Percentiles rank a stretch among this genome's conserved stretches.
These are phyloP conservation scores for Iris pallida DNA, from an alignment of 116 monocot genomes.

Conservation along the genomic window DNA sequence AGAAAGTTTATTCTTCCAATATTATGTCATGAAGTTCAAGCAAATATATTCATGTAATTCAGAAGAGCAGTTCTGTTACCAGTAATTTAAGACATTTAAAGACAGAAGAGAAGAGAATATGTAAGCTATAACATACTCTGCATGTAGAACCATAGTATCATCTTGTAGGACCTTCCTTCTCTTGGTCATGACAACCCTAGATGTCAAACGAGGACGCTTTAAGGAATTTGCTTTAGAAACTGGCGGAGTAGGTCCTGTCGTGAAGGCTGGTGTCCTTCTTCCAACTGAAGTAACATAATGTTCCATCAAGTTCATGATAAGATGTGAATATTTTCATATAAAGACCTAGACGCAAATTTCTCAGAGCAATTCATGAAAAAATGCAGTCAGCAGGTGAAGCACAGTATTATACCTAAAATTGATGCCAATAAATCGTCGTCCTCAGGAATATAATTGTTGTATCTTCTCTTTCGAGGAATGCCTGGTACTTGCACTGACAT, in stretches of 20 bases:
- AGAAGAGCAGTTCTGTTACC: too few species aligned
- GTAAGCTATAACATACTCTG: constrained; percentile 62
- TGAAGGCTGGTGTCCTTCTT: constrained; percentile 48
- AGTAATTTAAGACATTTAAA: neutral
- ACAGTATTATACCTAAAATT: constrained; percentile 64
- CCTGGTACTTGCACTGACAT: constrained; percentile 46
- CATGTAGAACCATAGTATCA: constrained; percentile 94
- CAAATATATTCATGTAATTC: too few species aligned
- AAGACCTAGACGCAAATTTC: neutral
- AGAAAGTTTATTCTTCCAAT: neutral
- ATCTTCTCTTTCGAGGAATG: constrained; percentile 43
- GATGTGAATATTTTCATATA: too few species aligned
- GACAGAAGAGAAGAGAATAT: neutral
- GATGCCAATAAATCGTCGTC: constrained; percentile 94
- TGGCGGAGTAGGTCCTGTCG: constrained; percentile 43
- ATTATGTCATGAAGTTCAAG: neutral
- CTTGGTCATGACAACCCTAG: constrained; percentile 41
- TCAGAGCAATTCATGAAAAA: neutral
- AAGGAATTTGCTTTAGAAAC: constrained; percentile 31
- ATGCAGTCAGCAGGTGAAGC: neutral
- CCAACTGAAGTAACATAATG: constrained; percentile 51
- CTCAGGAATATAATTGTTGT: constrained; percentile 43
- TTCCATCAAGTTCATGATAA: neutral
- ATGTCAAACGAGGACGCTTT: constrained; percentile 58
- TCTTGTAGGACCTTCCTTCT: constrained; percentile 89